Percentiles rank a stretch among this genome's conserved stretches.
Evolutionary conservation across 768 basidiomycete genomes (phyloP).

Genomic region (Kwoniella dendrophila): DNA sequence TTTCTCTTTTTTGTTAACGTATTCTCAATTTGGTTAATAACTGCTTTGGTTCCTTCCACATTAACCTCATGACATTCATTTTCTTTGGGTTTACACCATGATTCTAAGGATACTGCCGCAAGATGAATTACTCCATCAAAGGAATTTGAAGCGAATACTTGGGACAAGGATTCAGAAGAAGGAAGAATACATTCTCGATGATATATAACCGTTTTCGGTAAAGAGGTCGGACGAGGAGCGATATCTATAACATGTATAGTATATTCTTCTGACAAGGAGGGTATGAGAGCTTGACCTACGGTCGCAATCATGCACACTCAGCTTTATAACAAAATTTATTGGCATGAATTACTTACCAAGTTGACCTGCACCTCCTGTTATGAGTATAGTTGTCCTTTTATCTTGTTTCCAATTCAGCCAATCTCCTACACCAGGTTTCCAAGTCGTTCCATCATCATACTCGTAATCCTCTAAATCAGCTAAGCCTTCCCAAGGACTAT

Average conservation of each 20-base stretch:
- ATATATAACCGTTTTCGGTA: constrained; percentile 26
- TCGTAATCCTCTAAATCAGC: constrained; percentile 8
- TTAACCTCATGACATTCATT: constrained; percentile 45
- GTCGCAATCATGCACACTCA: too few species aligned
- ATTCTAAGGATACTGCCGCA: constrained; percentile 38
- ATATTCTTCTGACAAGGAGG: constrained; percentile 30
- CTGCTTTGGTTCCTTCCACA: constrained; percentile 61
- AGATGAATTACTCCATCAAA: constrained; percentile 50
- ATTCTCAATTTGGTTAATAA: constrained; percentile 27
- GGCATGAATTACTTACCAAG: constrained; percentile 33
- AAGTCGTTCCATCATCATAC: constrained; percentile 6
- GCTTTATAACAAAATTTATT: too few species aligned
- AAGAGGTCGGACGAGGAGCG: constrained; percentile 26
- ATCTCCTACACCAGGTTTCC: constrained; percentile 7
- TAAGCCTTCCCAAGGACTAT: constrained; percentile 22
- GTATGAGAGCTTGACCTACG: constrained; percentile 40
- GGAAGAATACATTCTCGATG: constrained; percentile 33
- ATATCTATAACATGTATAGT: constrained; percentile 43
- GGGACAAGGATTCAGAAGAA: constrained; percentile 20
- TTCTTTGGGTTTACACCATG: constrained; percentile 43
- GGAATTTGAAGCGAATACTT: constrained; percentile 25
- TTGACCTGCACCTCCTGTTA: constrained; percentile 47
- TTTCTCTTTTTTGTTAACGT: constrained; percentile 5
- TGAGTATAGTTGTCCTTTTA: constrained; percentile 29
- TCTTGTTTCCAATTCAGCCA: constrained; percentile 22